Conservation (phyloP, 179 eudicot species). For the Drosera spatulata region DNA sequence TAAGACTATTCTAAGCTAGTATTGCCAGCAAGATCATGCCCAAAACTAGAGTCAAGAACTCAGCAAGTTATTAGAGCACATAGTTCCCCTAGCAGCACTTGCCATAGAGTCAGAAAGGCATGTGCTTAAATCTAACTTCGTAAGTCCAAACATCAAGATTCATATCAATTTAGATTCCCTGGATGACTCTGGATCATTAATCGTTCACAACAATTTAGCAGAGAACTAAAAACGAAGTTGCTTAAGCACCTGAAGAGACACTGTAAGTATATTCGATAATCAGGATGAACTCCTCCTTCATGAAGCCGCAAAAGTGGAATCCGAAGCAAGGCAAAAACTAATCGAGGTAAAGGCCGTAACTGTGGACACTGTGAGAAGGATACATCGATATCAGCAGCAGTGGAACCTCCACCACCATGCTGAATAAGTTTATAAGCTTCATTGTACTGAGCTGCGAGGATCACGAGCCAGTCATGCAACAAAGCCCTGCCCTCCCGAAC, state of each 20-base stretch:
- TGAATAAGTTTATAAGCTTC: slow-evolving; percentile 64
- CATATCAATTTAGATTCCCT: too few relatives aligned
- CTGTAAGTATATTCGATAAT: slow-evolving; percentile 85
- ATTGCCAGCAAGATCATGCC: too few relatives aligned
- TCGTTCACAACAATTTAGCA: too few relatives aligned
- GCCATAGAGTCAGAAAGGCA: too few relatives aligned
- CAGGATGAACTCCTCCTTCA: slow-evolving; percentile 98
- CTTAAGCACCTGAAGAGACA: slow-evolving; percentile 77
- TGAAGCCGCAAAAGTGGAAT: slow-evolving; percentile 91
- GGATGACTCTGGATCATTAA: too few relatives aligned
- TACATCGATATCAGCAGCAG: slow-evolving; percentile 50
- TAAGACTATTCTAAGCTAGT: too few relatives aligned
- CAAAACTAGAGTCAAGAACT: too few relatives aligned
- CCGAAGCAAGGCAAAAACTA: slow-evolving; percentile 89
- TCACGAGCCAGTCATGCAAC: slow-evolving; percentile 96
- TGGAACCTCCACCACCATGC: slow-evolving; percentile 41
- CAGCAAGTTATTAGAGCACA: too few relatives aligned
- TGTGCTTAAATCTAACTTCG: too few relatives aligned
- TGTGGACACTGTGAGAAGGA: slow-evolving; percentile 88
- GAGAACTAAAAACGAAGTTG: background rate
- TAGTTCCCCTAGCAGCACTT: too few relatives aligned
- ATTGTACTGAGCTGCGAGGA: slow-evolving; percentile 86
- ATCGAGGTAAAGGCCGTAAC: slow-evolving; percentile 82
- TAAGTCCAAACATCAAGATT: too few relatives aligned
- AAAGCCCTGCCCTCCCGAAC: slow-evolving; percentile 92